These are phyloP conservation scores for Coix lacrymajobi DNA, from an alignment of 176 grass and related monocot genomes.

Conservation along the genomic window DNA sequence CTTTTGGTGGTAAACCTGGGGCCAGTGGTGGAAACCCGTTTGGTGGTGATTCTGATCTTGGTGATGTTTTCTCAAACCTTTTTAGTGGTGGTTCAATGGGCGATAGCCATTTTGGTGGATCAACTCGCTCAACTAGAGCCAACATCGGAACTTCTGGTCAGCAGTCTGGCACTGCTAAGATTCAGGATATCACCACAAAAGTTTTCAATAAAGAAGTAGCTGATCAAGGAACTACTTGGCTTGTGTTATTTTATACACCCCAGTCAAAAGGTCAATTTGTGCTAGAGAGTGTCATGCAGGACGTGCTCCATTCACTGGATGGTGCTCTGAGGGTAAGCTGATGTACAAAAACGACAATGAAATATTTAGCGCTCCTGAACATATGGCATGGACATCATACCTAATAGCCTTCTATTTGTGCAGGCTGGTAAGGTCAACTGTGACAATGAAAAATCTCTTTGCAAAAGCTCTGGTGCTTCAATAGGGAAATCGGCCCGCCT, in stretches of 20 bases:
- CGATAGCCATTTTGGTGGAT: slow-evolving; percentile 44
- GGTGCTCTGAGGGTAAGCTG: slow-evolving; percentile 65
- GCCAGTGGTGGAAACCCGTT: slow-evolving; percentile 55
- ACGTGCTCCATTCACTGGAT: slow-evolving; percentile 53
- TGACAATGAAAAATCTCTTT: slow-evolving; percentile 57
- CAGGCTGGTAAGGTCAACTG: slow-evolving; percentile 91
- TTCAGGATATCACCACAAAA: slow-evolving; percentile 63
- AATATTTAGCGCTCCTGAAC: not conserved
- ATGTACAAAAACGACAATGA: not conserved
- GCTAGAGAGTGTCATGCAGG: slow-evolving; percentile 61
- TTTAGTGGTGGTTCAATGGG: slow-evolving; percentile 59
- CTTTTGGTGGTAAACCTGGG: slow-evolving; percentile 61
- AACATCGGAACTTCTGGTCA: slow-evolving; percentile 34
- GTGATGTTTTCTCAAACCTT: slow-evolving; percentile 85
- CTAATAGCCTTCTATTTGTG: slow-evolving; percentile 18
- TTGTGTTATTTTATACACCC: slow-evolving; percentile 76
- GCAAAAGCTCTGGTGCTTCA: slow-evolving; percentile 56
- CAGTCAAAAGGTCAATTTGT: slow-evolving; percentile 47
- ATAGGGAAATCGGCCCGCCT: slow-evolving; percentile 52
- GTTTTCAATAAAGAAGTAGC: slow-evolving; percentile 82
- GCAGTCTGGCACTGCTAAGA: slow-evolving; percentile 27
- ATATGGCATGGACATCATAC: not conserved
- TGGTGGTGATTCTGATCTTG: slow-evolving; percentile 47
- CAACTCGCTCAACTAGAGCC: slow-evolving; percentile 38
- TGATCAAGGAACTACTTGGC: slow-evolving; percentile 82